These are phyloP conservation scores for Ogataea methanolica DNA, from an alignment of 805 yeast genomes.

Conservation along the genomic window DNA sequence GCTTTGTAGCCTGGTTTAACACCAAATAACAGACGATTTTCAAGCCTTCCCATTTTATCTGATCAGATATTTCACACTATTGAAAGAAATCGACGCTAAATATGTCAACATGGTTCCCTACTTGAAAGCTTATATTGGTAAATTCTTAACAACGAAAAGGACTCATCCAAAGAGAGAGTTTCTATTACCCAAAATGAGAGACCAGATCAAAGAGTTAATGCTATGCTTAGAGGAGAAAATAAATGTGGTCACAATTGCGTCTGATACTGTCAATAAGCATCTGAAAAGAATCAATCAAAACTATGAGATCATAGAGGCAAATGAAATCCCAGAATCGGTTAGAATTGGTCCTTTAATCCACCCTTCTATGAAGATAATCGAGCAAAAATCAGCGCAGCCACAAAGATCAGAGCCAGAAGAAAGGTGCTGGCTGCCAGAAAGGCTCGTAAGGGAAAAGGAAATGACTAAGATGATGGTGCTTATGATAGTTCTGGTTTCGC, in stretches of 20 bases:
- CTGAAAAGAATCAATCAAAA: conserved; percentile 73
- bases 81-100: conserved; percentile 94
- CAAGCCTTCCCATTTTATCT: conserved; percentile 85
- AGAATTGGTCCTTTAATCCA: conserved; percentile 79
- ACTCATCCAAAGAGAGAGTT: conserved; percentile 35
- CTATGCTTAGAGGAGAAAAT: conserved; percentile 95
- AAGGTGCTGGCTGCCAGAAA: conserved; percentile 90
- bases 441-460: conserved; percentile 35
- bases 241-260: conserved; percentile 92
- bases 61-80: conserved; percentile 75
- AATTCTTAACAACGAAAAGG: conserved; percentile 37
- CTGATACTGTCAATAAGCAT: conserved; percentile 68
- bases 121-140: conserved; percentile 49
- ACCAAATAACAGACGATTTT: conserved; percentile 85
- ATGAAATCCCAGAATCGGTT: conserved; percentile 78
- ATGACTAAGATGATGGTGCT: conserved; percentile 15
- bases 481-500: conserved; percentile 20
- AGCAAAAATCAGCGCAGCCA: conserved; percentile 62
- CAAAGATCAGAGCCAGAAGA: conserved; percentile 80
- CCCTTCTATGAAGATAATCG: conserved; percentile 75
- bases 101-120: conserved; percentile 72
- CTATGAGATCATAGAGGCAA: conserved; percentile 64
- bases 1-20: conserved; percentile 77
- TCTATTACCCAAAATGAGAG: conserved; percentile 36
- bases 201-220: conserved; percentile 60